Conservation (phyloP, 1,139 yeast species). For the Suhomyces bolitotheri region DNA sequence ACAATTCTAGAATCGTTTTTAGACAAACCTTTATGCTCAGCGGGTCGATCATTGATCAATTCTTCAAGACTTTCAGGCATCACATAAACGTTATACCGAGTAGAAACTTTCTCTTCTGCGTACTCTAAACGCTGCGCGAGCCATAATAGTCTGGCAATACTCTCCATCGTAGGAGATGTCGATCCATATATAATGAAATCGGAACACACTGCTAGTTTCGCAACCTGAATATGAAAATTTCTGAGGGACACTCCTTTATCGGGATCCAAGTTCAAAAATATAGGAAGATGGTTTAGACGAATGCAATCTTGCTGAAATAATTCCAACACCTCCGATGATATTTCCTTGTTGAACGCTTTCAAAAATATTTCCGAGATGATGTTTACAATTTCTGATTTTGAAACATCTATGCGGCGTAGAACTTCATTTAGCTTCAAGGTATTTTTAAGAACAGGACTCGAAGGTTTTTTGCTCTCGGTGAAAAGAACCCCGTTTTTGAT, state of each 20-base stretch:
- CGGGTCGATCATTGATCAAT: background rate
- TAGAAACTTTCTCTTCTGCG: constrained; percentile 11
- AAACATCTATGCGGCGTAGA: constrained; percentile 48
- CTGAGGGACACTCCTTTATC: constrained; percentile 67
- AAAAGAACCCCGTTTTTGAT: constrained; percentile 4
- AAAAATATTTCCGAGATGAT: constrained; percentile 23
- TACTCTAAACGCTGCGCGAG: constrained; percentile 52
- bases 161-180: constrained; percentile 14
- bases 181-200: constrained; percentile 63
- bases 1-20: constrained; percentile 9
- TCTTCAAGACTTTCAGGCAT: constrained; percentile 9
- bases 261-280: constrained; percentile 61
- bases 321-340: constrained; percentile 16
- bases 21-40: constrained; percentile 3
- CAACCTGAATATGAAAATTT: constrained; percentile 75
- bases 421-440: constrained; percentile 63
- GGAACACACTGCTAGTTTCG: constrained; percentile 65
- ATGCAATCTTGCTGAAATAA: constrained; percentile 45
- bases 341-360: constrained; percentile 18
- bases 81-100: constrained; percentile 22
- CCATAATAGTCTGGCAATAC: constrained; percentile 52
- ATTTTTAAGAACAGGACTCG: constrained; percentile 49
- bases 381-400: constrained; percentile 34
- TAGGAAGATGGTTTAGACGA: constrained; percentile 47
- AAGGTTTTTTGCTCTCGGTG: constrained; percentile 5